Conservation (phyloP, 2,329 filamentous ascomycete species). For the Celoporthe dispersa region DNA sequence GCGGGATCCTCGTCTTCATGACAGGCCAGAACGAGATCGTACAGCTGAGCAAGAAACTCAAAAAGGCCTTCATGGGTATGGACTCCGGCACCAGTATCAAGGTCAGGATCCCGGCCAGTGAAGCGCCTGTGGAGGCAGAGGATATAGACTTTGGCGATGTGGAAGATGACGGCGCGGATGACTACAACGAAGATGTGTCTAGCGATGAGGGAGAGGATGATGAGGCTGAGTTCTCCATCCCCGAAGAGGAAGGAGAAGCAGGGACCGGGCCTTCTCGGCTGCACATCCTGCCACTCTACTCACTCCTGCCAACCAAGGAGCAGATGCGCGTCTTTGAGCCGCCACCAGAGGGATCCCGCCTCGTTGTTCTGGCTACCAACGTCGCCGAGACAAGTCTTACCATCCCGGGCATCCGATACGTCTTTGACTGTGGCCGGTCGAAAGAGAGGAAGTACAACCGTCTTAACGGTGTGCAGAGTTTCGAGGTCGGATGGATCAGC, state of each 20-base stretch:
- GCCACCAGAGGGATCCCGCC: conserved; percentile 78
- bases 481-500: conserved; percentile 95
- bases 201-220: conserved; percentile 64
- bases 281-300: conserved; percentile 92
- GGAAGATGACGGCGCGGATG: conserved; percentile 64
- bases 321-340: conserved; percentile 90
- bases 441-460: conserved; percentile 91
- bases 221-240: conserved; percentile 69
- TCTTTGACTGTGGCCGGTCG: conserved; percentile 90
- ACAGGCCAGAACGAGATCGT: conserved; percentile 93
- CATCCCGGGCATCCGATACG: conserved; percentile 92
- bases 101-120: conserved; percentile 75
- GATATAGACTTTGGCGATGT: conserved; percentile 80
- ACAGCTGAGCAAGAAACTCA: conserved; percentile 78
- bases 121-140: conserved; percentile 81
- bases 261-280: conserved; percentile 71
- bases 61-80: conserved; percentile 65
- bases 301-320: conserved; percentile 85
- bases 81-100: conserved; percentile 63
- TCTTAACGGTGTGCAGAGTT: conserved; percentile 91
- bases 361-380: conserved; percentile 92
- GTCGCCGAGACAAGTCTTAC: conserved; percentile 97
- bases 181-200: conserved; percentile 63
- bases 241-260: conserved; percentile 65
- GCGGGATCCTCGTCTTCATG: conserved; percentile 90